These are phyloP conservation scores for Fragaria iinumae DNA, from an alignment of 306 rosid species.

Conservation along the genomic window DNA sequence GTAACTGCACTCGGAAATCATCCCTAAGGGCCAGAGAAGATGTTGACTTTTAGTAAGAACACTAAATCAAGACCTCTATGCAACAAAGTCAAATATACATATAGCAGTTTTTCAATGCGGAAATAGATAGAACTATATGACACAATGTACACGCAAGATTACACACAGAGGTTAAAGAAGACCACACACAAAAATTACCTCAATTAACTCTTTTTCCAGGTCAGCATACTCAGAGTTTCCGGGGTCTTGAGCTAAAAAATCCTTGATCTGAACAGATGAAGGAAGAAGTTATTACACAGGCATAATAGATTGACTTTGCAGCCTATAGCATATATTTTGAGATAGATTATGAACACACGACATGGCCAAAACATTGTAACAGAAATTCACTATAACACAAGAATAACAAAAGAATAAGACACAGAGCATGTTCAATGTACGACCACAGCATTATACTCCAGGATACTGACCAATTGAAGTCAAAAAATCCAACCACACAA, in stretches of 20 bases:
- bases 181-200: conserved; percentile 41
- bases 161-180: background rate
- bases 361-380: background rate
- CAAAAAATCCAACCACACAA: background rate
- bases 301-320: background rate
- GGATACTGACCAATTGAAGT: background rate
- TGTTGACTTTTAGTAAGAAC: conserved; percentile 19
- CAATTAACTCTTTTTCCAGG: conserved; percentile 89
- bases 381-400: background rate
- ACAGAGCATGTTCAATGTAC: background rate
- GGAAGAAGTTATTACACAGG: conserved; percentile 9
- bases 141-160: background rate
- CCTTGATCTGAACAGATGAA: conserved; percentile 57
- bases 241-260: conserved; percentile 68
- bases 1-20: conserved; percentile 14
- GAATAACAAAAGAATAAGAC: background rate
- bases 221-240: conserved; percentile 77
- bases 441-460: background rate
- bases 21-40: conserved; percentile 27
- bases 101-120: conserved; percentile 5
- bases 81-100: conserved; percentile 5
- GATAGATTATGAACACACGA: background rate
- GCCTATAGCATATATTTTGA: background rate
- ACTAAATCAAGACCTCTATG: background rate
- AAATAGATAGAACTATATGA: background rate